Conservation (phyloP, 306 rosid species). For the Acacia acuminata region DNA sequence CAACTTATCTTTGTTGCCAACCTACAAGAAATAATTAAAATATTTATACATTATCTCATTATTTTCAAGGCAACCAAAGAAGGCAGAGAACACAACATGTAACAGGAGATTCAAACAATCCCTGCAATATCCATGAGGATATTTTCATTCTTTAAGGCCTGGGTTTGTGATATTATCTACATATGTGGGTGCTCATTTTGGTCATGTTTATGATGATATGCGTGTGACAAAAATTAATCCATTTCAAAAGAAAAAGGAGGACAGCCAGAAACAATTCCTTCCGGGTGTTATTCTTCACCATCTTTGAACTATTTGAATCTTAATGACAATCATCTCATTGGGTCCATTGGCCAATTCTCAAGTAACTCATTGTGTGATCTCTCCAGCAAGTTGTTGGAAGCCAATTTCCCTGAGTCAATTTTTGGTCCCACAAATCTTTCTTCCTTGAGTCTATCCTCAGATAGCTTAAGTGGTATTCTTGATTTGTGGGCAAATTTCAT, state of each 20-base stretch:
- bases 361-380: not conserved
- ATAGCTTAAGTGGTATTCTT: conserved; percentile 29
- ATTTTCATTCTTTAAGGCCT: not conserved
- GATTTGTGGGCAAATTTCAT: conserved; percentile 12
- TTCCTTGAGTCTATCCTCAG: not conserved
- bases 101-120: not conserved
- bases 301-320: not conserved
- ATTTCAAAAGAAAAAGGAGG: not conserved
- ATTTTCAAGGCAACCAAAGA: too few relatives aligned
- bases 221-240: not conserved
- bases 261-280: conserved; percentile 20
- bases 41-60: not conserved
- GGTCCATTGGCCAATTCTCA: not conserved
- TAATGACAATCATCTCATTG: not conserved
- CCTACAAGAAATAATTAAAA: too few relatives aligned
- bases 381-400: not conserved
- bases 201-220: not conserved
- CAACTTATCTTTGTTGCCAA: too few relatives aligned
- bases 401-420: not conserved
- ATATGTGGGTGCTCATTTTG: not conserved
- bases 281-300: not conserved
- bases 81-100: not conserved
- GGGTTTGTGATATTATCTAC: too few relatives aligned
- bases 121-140: not conserved
- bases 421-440: conserved; percentile 15